Evolutionary conservation across 2,329 filamentous ascomycete genomes (phyloP).

Genomic region (Colletotrichum liaoningense): DNA sequence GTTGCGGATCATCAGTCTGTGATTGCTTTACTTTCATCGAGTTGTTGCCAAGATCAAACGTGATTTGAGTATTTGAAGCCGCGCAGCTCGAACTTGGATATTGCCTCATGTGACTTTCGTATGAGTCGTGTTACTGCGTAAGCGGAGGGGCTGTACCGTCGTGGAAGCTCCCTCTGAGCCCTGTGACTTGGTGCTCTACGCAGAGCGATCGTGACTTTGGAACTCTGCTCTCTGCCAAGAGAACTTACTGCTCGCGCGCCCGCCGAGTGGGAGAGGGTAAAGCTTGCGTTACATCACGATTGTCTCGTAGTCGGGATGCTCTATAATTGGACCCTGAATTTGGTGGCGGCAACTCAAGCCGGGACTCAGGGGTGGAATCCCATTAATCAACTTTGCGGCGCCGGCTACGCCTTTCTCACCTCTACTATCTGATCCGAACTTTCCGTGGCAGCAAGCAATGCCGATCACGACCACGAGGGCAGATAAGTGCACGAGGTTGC

Average conservation of each 20-base stretch:
- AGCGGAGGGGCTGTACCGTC: not conserved
- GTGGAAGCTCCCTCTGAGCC: not conserved
- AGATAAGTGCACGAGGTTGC: not conserved
- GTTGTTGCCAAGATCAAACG: too few species aligned
- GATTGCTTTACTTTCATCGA: too few species aligned
- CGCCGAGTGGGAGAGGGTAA: not conserved
- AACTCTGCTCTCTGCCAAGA: not conserved
- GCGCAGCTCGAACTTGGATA: constrained; percentile 32
- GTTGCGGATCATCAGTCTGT: too few species aligned
- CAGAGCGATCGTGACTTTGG: not conserved
- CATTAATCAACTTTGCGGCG: not conserved
- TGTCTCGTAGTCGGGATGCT: not conserved
- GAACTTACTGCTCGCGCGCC: not conserved
- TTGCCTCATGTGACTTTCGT: not conserved
- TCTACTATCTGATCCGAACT: not conserved
- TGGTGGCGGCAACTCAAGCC: not conserved
- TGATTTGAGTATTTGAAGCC: not conserved
- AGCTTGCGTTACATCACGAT: not conserved
- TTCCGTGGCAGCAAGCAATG: not conserved
- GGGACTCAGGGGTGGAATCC: not conserved
- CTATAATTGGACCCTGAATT: not conserved
- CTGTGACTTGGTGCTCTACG: not conserved
- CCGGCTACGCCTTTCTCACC: not conserved
- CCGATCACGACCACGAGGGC: not conserved
- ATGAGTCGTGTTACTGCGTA: not conserved